A percentile compares a stretch with the other conserved stretches of the same genome.
Conservation (phyloP, 2,329 filamentous ascomycete genomes). For the Talaromyces piceae region DNA sequence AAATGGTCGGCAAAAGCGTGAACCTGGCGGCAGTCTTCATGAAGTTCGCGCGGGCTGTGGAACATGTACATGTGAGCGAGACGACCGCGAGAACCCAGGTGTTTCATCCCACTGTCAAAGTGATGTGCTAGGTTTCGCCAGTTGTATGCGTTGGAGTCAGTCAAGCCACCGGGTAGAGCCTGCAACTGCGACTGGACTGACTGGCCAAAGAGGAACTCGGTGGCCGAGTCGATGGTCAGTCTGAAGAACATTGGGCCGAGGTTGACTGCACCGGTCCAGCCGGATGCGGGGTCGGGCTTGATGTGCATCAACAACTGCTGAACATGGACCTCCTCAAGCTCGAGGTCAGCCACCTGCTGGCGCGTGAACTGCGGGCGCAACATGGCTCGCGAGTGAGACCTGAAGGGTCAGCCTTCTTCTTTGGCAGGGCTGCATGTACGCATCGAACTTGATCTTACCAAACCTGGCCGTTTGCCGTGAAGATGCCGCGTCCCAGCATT, state of each 20-base stretch:
- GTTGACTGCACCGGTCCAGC: constrained; percentile 51
- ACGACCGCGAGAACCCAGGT: background rate
- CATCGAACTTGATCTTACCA: constrained; percentile 46
- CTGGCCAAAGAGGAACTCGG: constrained; percentile 75
- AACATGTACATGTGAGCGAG: background rate
- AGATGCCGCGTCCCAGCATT: constrained; percentile 27
- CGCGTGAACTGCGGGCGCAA: constrained; percentile 82
- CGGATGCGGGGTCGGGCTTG: constrained; percentile 51
- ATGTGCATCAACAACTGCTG: constrained; percentile 56
- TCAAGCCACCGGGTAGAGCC: constrained; percentile 32
- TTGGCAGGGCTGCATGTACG: too few species aligned
- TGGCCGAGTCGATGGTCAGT: constrained; percentile 77
- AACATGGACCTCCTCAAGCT: constrained; percentile 73
- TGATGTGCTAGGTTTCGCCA: constrained; percentile 4
- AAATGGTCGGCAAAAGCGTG: constrained; percentile 9
- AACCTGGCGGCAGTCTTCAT: background rate
- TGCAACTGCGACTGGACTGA: constrained; percentile 54
- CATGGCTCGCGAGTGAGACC: constrained; percentile 73
- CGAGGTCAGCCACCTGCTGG: constrained; percentile 73
- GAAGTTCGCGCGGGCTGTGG: constrained; percentile 4
- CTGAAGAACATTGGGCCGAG: constrained; percentile 72
- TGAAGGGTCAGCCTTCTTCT: constrained; percentile 24
- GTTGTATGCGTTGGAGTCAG: background rate
- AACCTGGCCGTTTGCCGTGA: constrained; percentile 67
- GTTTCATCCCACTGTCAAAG: constrained; percentile 2